phyloP scores from a whole-genome alignment of 345 rosid genomes.

The Excoecaria cochinchinensis region DNA sequence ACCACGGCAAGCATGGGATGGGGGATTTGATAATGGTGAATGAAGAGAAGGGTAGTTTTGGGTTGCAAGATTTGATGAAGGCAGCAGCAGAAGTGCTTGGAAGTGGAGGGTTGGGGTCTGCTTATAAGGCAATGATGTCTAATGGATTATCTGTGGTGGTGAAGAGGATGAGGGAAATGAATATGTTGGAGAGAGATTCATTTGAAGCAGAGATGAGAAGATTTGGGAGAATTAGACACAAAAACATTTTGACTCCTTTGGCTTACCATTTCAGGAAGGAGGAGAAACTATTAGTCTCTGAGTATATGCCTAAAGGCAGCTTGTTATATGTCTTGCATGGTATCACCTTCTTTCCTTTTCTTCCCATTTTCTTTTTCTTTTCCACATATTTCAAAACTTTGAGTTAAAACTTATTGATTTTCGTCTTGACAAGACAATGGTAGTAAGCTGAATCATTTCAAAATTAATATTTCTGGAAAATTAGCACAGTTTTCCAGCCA shows the following conservation, averaged over 20 bases:
- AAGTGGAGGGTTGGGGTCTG: constrained; percentile 83
- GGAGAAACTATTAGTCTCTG: constrained; percentile 83
- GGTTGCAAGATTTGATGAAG: constrained; percentile 80
- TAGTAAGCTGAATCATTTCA: too few relatives aligned
- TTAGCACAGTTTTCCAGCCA: too few relatives aligned
- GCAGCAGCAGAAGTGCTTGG: constrained; percentile 91
- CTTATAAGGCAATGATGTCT: constrained; percentile 76
- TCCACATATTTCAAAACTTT: too few relatives aligned
- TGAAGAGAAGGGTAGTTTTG: constrained; percentile 59
- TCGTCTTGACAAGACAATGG: too few relatives aligned
- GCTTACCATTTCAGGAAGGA: constrained; percentile 79
- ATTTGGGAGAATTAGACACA: constrained; percentile 58
- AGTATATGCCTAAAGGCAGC: constrained; percentile 80
- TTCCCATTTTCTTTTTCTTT: too few relatives aligned
- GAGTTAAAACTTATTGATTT: too few relatives aligned
- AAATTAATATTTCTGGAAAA: too few relatives aligned
- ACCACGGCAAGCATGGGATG: constrained; percentile 20
- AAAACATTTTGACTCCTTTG: constrained; percentile 66
- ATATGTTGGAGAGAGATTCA: constrained; percentile 45
- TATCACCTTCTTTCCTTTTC: constrained; percentile 17
- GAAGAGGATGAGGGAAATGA: constrained; percentile 83
- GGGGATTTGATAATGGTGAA: constrained; percentile 61
- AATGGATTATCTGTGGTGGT: constrained; percentile 79
- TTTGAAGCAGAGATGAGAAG: constrained; percentile 75
- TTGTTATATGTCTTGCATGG: constrained; percentile 76